Base-by-base conservation (phyloP, 306 rosid species). In the Phaseolus lunatus region DNA sequence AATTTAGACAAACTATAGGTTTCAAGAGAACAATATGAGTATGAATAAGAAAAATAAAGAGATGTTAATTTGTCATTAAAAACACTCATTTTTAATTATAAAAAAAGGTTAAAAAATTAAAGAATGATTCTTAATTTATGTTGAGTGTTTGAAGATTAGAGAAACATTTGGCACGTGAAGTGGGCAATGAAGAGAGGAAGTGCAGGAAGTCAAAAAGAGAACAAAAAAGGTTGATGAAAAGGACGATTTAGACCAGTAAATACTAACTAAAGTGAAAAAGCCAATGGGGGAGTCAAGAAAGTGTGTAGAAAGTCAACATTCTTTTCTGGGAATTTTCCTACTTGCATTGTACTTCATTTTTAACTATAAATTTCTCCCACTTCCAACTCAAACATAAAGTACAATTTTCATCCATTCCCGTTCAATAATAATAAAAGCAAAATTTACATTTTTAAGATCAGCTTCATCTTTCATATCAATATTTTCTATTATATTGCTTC, bases 301-400 rank as follows among this genome's bases (percentile, higher is more conserved):
- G 56, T 15, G 67, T 23, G 14, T 20, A 1, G 7, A 81, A 83
- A 84, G 86, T 86, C 90, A 85, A 89, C 79, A 31, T 80, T 77
- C 73, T 70, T 26, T 19, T 44, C 47, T 63, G 39, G 31, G 57
- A 72, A 75, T 59, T 69, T 76, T 71, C 23, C 76, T 72, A 49
- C 53, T 76, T 81, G 82, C 78, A 41, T 72, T 81, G 86, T 82
- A 78, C 81, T 80, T 80, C 58, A 44, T 63, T 79, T 67, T 58
- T 71, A 75, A 85, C 72, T 73, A 80, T 65, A 59, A 23, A 79
- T 54, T 56, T 78, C 31, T 22, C 31, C 2, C 16, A 4, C 61
- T 1, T 53, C 27, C 59, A 52, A 18, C 5, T 18, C 0, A 54
- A 54, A 20, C 24, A 22, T 1, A 0, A 75, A 85, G 70, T 70